A percentile compares a stretch with the other conserved stretches of the same genome.
Conservation (phyloP, 2,329 filamentous ascomycete species). For the Grosmannia clavigera region DNA sequence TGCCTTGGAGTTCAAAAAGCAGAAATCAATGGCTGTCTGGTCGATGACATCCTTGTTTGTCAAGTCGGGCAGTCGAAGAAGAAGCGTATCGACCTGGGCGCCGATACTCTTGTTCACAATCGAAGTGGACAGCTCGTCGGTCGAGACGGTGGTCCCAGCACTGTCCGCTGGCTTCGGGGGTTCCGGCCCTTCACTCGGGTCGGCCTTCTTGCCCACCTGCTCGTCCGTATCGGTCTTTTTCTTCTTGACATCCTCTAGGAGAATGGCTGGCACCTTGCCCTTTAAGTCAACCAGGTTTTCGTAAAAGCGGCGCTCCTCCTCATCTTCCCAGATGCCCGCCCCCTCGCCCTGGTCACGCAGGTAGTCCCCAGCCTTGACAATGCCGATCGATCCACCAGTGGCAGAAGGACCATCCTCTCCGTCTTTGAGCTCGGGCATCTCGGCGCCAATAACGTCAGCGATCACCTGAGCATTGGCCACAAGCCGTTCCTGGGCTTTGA, state of each 20-base stretch:
- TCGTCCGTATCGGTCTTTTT: constrained; percentile 79
- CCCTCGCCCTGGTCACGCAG: constrained; percentile 81
- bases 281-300: constrained; percentile 93
- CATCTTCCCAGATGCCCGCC: constrained; percentile 95
- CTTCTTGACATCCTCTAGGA: constrained; percentile 90
- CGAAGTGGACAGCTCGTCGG: constrained; percentile 77
- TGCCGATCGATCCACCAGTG: constrained; percentile 69
- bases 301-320: constrained; percentile 95
- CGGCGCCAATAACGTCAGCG: constrained; percentile 73
- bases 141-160: neutral
- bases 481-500: constrained; percentile 84
- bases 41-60: constrained; percentile 87
- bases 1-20: constrained; percentile 95
- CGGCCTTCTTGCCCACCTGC: constrained; percentile 63
- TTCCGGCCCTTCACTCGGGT: constrained; percentile 33
- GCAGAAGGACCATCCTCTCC: constrained; percentile 56
- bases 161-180: constrained; percentile 36
- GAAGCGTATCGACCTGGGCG: constrained; percentile 84
- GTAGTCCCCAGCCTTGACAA: constrained; percentile 91
- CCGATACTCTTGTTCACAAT: constrained; percentile 98
- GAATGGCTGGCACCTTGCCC: constrained; percentile 85
- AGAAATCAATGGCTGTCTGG: constrained; percentile 89
- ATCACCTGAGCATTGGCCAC: constrained; percentile 82
- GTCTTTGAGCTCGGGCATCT: constrained; percentile 89
- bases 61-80: constrained; percentile 79